Percentiles rank a stretch among this genome's conserved stretches.
Conservation (phyloP, 495 filamentous ascomycete genomes). For the Aspergillus heteromorphus region DNA sequence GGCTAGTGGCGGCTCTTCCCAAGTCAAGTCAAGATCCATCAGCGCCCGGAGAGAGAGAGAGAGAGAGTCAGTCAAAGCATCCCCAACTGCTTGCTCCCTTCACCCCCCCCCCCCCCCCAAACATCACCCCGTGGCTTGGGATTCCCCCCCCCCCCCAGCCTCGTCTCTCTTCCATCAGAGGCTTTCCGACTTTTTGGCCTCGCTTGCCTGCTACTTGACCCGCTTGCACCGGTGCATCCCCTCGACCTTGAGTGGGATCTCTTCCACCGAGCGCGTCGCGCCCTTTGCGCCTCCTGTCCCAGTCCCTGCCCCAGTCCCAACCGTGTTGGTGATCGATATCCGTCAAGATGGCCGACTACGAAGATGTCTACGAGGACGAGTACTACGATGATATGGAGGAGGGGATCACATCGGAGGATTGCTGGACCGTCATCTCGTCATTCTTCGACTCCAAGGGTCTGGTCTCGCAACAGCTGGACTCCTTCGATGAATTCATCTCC, state of each 20-base stretch:
- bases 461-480: constrained; percentile 96
- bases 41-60: constrained; percentile 11
- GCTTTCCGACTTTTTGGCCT: constrained; percentile 12
- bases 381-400: constrained; percentile 64
- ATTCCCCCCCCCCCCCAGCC: constrained; percentile 15
- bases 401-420: constrained; percentile 76
- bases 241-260: constrained; percentile 11
- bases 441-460: constrained; percentile 95
- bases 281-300: constrained; percentile 27
- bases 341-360: constrained; percentile 49
- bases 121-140: constrained; percentile 20
- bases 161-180: constrained; percentile 15
- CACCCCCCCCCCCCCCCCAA: constrained; percentile 15
- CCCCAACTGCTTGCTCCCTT: constrained; percentile 12
- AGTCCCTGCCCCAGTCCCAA: constrained; percentile 1
- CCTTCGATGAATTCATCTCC: constrained; percentile 92
- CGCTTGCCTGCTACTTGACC: neutral
- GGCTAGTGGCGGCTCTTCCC: constrained; percentile 27
- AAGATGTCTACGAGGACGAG: constrained; percentile 47
- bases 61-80: constrained; percentile 7
- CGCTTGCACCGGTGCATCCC: neutral
- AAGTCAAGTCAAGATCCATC: constrained; percentile 14
- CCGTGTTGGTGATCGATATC: constrained; percentile 2
- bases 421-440: constrained; percentile 93
- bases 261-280: constrained; percentile 25